phyloP scores from a whole-genome alignment of 805 yeast genomes.

The Lipomyces lipofer region DNA sequence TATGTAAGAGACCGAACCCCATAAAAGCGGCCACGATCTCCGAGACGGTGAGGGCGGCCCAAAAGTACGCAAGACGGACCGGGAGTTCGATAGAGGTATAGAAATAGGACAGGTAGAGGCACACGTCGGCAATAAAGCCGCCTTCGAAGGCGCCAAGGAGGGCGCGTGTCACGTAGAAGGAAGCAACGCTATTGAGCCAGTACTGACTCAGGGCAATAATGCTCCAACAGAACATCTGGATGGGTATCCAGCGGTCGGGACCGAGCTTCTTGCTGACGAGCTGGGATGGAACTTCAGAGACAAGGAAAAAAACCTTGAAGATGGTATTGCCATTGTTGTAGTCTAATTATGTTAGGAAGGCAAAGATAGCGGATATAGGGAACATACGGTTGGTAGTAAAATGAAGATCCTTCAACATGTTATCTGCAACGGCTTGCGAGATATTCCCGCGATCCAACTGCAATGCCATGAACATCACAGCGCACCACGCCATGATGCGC shows the following conservation, averaged over 20 bases:
- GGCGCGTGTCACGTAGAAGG: constrained; percentile 52
- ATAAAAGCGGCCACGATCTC: constrained; percentile 47
- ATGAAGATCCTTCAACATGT: constrained; percentile 51
- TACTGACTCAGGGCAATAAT: constrained; percentile 55
- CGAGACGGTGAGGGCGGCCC: constrained; percentile 52
- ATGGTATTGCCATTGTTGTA: constrained; percentile 44
- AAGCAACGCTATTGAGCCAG: constrained; percentile 43
- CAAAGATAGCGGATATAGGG: too few relatives aligned
- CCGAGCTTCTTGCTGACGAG: constrained; percentile 64
- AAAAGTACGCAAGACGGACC: constrained; percentile 56
- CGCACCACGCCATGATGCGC: constrained; percentile 55
- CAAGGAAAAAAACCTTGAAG: constrained; percentile 52
- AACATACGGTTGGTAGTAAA: constrained; percentile 49
- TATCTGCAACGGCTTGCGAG: constrained; percentile 57
- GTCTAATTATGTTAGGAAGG: neutral
- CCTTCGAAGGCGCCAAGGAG: constrained; percentile 60
- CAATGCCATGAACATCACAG: constrained; percentile 56
- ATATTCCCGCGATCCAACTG: constrained; percentile 59
- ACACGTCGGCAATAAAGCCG: constrained; percentile 62
- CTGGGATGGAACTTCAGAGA: constrained; percentile 66
- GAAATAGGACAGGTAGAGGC: constrained; percentile 63
- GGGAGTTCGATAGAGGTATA: constrained; percentile 59
- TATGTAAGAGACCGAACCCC: constrained; percentile 53
- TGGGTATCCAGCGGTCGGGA: constrained; percentile 62
- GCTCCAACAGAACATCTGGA: constrained; percentile 57